Base-by-base conservation (phyloP, 192 early-diverging fungal genomes). In the Mortierella hygrophila region DNA sequence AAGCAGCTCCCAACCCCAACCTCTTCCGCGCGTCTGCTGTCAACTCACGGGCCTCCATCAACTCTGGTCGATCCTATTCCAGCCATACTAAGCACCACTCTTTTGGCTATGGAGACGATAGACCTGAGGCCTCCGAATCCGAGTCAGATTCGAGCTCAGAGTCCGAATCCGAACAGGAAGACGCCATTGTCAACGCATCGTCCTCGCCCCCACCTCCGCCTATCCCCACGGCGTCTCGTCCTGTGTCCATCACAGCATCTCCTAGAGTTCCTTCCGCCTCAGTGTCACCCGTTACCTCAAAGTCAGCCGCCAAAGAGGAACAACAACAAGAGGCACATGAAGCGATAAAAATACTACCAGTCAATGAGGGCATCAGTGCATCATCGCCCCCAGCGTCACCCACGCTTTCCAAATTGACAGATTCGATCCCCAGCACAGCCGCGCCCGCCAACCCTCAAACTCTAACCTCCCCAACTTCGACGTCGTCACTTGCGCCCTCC, bases 31-130 rank as follows among this genome's bases (percentile, higher is more conserved):
- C 44, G 49, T 63, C 78, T 1, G 38, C 69, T 2, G n/a, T 55
- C 2, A 55, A 73, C 52, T 63, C 84, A 40, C 70, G 84, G 38
- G 49, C 75, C 18, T 86, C 84, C 3, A 29, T 86, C 32, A 74
- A 68, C 46, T 81, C 84, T 37, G 40, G 57, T 2, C 72, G 72
- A 54, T 81, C 84, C 1, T 86, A 86, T 68, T 86, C 84, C 10
- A 86, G 84, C 13, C 78, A 86, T 57, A 86, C 84, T 6, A 86
- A 86, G 54, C 84, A 86, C 52, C 84, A 86, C 35, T 86, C 84
- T 3, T 86, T 86, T 63, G 84, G 84, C 5, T 81, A 86, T 40
- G 76, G 70, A 44, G 55, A 78, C 2, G 77, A 76, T 46, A 38
- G 78, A 38, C 83, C 78, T 29, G 84, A 86, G 46, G 79, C 49